Evolutionary conservation across 176 grass and related monocot species (phyloP), one percentile per base, ranked within the genome.

Genomic region (Pontederia paniculata): DNA sequence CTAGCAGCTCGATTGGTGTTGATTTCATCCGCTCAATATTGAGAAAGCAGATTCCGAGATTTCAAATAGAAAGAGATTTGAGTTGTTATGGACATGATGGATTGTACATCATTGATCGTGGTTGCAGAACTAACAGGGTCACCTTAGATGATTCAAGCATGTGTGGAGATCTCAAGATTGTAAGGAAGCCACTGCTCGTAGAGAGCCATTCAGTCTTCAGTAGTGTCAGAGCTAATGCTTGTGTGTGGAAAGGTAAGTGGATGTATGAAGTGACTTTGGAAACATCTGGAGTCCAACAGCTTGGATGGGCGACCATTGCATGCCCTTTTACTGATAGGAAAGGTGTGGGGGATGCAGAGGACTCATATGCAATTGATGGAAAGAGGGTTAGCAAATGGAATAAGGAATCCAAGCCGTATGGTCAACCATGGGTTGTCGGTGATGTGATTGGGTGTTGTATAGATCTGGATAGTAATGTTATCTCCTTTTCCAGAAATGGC

Each of bases 381-480:
- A 71, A 59, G 47, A 72, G 88, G 43, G 83, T 83, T 55, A 93
- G 44, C 28, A 93, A 93, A 74, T 93, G 88, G 88, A 93, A 93
- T 22, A 93, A 83, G 50, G 83, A 77, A 37, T 47, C 83, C 12
- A 75, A 74, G 61, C 57, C 61, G 49, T 93, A 93, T 49, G 88
- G 88, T 23, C 88, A 93, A 58, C 22, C 73, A 21, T 93, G 83
- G 88, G 59, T 82, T 45, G 80, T 77, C 16, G 88, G 88, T 13
- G 88, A 93, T 77, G 88, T 93, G 21, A 93, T 93, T 52, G 76
- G 88, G 11, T 93, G 88, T 70, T 86, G 88, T 58, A 86, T 86
- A 44, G 74, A 93, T 66, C 73, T 93, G 48, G 79, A 86, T 73
- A 74, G 25, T 22, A 56, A 73, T 58, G 76, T 80, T 60, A 86